phyloP scores from a whole-genome alignment of 164 flowering plant genomes.

The Nymphaea thermarum region DNA sequence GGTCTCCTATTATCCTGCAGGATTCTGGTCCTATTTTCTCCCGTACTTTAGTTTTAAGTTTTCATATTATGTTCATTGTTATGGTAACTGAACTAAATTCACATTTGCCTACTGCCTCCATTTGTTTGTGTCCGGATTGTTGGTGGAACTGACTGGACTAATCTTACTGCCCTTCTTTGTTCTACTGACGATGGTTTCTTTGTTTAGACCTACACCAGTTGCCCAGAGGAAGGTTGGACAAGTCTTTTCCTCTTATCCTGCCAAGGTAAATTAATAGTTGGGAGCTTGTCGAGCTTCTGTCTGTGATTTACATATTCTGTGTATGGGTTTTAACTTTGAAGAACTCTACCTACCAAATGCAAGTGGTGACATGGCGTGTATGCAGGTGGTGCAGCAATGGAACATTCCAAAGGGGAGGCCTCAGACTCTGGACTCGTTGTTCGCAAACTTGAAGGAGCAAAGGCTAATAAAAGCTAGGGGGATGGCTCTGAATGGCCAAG shows the following conservation, averaged over 20 bases:
- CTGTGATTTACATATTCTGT: too few species aligned
- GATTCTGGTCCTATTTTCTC: background rate
- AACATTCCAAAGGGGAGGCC: constrained; percentile 20
- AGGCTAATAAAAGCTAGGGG: background rate
- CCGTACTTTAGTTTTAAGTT: background rate
- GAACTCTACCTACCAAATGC: background rate
- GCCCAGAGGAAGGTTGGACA: background rate
- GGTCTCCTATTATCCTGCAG: background rate
- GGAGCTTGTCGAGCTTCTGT: background rate
- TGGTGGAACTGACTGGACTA: too few species aligned
- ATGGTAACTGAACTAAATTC: background rate
- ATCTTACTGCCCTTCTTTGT: background rate
- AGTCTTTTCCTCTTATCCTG: background rate
- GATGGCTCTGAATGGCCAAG: background rate
- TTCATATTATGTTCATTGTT: background rate
- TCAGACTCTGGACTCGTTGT: background rate
- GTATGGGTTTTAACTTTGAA: too few species aligned
- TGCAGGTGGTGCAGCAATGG: constrained; percentile 6
- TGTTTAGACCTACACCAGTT: background rate
- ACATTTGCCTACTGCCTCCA: too few species aligned
- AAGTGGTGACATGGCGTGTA: background rate
- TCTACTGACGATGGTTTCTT: background rate
- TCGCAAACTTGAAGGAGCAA: background rate
- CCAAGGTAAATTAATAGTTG: background rate
- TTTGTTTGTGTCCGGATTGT: too few species aligned